Evolutionary conservation across 441 rosid genomes (phyloP), one percentile per base, ranked within the genome.

Genomic region (Aleurites moluccanus): DNA sequence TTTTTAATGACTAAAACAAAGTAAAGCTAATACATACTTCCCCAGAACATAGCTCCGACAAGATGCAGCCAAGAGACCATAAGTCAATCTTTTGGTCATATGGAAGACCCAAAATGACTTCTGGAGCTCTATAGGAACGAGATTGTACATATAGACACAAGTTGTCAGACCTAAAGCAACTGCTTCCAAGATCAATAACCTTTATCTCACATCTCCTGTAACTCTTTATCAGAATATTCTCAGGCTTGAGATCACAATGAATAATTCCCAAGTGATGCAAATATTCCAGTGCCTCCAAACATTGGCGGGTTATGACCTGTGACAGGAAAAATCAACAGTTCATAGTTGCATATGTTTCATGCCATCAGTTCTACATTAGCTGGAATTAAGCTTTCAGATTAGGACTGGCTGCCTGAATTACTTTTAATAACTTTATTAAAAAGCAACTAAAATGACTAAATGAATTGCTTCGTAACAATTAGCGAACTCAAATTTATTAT

Each of bases 1-100:
- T 28, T 57, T 28, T 57, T 69, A 56, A 30, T 23, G 28, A 63
- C 28, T 15, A 70, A 25, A 45, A 15, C 59, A 13, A 80, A 40
- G 78, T 44, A 3, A 50, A 75, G 80, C 35, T 55, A 3, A 27
- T 61, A 82, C 89, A 42, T 89, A 94, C 99, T 83, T 92, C 97
- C 16, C 97, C 97, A 63, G 99, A 91, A 82, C 86, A 92, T 0
- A 95, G 96, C 84, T 95, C 98, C 1, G 96, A 95, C 72, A 95
- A 84, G 76, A 95, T 92, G 82, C 99, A 95, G 44, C 99, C 97
- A 4, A 95, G 89, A 69, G 99, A 95, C 99, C 98, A 95, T n/a
- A 95, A 53, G 83, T 95, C 99, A 18, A 95, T 92, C 86, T 89
- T 95, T 73, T 93, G 86, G 64, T 92, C 91, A 67, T 93, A 95